A percentile compares a stretch with the other conserved stretches of the same genome.
Conservation (phyloP, 176 grass and related monocot genomes). For the Cenchrus americanus region DNA sequence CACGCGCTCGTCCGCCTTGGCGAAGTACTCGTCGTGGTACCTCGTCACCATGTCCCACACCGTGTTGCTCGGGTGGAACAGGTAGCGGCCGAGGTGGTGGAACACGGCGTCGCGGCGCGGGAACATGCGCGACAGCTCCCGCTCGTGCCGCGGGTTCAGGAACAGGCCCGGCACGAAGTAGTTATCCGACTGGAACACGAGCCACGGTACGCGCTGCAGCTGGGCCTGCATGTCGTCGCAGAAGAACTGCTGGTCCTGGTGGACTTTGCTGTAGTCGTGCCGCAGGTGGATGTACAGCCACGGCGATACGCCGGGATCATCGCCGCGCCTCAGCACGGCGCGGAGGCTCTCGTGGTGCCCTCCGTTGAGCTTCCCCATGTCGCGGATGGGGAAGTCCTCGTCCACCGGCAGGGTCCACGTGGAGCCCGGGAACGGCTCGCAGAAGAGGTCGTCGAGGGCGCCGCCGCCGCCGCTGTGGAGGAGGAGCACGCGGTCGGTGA, state of each 20-base stretch:
- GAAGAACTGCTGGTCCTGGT: conserved; percentile 44
- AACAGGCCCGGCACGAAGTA: conserved; percentile 65
- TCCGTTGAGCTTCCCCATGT: not conserved
- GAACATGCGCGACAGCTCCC: no score
- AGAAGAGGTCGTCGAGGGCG: conserved; percentile 55
- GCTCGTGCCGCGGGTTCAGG: conserved; percentile 38
- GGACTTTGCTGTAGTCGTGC: conserved; percentile 24
- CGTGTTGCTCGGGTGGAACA: no score
- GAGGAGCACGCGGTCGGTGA: no score
- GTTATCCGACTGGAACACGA: conserved; percentile 57
- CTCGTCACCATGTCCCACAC: no score
- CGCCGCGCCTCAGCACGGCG: conserved; percentile 17
- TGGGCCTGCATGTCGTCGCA: conserved; percentile 55
- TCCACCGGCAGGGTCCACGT: conserved; percentile 51
- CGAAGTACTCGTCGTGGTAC: no score
- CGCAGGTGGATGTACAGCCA: conserved; percentile 61
- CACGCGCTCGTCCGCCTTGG: no score
- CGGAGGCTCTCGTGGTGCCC: conserved; percentile 37
- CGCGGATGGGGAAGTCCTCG: conserved; percentile 44
- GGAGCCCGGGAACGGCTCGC: conserved; percentile 62
- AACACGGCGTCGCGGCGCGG: no score
- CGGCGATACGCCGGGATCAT: not conserved
- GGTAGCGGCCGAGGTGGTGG: no score
- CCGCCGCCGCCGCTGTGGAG: conserved; percentile 2
- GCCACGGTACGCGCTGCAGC: conserved; percentile 48